Conservation (phyloP, 2,329 filamentous ascomycete genomes). For the Epichloe hybrida region DNA sequence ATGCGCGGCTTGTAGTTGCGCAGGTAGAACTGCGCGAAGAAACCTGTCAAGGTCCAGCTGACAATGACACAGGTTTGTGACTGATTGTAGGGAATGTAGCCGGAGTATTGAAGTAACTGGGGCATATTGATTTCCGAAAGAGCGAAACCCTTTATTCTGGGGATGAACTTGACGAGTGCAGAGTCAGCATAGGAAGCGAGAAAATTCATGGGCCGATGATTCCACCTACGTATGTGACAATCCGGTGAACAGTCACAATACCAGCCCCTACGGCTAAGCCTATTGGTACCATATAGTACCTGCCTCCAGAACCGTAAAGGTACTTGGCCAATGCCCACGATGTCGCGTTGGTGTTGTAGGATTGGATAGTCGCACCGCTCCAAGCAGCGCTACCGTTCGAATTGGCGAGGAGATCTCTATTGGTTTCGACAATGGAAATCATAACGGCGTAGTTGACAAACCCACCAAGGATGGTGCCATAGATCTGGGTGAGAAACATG, state of each 20-base stretch:
- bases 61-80: slow-evolving; percentile 42
- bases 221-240: background rate
- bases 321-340: slow-evolving; percentile 23
- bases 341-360: slow-evolving; percentile 25
- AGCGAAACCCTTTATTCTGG: background rate
- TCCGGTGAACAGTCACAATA: slow-evolving; percentile 8
- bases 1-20: slow-evolving; percentile 37
- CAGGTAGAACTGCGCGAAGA: slow-evolving; percentile 38
- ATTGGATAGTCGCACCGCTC: slow-evolving; percentile 34
- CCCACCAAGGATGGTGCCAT: slow-evolving; percentile 27
- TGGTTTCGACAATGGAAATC: slow-evolving; percentile 28
- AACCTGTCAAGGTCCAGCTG: slow-evolving; percentile 29
- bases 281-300: slow-evolving; percentile 25
- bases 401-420: slow-evolving; percentile 26
- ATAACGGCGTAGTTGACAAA: slow-evolving; percentile 33
- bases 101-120: slow-evolving; percentile 4
- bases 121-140: slow-evolving; percentile 3
- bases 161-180: background rate
- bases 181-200: background rate
- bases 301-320: slow-evolving; percentile 25
- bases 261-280: slow-evolving; percentile 28
- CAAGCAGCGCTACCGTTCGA: slow-evolving; percentile 30
- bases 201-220: background rate
- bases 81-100: slow-evolving; percentile 9
- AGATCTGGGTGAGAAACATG: slow-evolving; percentile 26